phyloP scores from a whole-genome alignment of 1,139 yeast species.

The Ogataea hybrid region DNA sequence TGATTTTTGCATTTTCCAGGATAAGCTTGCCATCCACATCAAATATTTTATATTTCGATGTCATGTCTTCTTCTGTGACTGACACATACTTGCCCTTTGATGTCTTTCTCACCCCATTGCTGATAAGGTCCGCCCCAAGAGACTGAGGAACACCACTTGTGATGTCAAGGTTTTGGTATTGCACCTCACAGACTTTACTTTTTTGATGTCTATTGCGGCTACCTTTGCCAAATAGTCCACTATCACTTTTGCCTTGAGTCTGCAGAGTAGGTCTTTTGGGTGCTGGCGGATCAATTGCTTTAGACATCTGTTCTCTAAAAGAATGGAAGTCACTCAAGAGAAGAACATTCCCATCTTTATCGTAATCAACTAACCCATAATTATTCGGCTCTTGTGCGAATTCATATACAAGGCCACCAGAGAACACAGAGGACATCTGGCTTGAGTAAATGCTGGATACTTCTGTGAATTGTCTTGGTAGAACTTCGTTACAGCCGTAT shows the following conservation, averaged over 20 bases:
- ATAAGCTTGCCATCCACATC: conserved; percentile 38
- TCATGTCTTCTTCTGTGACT: conserved; percentile 40
- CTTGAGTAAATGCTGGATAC: conserved; percentile 65
- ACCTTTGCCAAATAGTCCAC: conserved; percentile 7
- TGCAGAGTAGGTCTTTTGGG: conserved; percentile 23
- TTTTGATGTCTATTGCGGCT: conserved; percentile 10
- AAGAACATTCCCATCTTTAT: conserved; percentile 52
- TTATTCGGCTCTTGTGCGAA: conserved; percentile 84
- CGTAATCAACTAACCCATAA: conserved; percentile 75
- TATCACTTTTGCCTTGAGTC: conserved; percentile 11
- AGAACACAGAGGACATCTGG: conserved; percentile 76
- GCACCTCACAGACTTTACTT: conserved; percentile 23
- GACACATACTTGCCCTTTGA: conserved; percentile 51
- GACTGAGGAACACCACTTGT: conserved; percentile 47
- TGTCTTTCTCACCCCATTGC: conserved; percentile 45
- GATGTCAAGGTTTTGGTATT: conserved; percentile 53
- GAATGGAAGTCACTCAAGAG: conserved; percentile 53
- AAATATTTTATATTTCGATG: conserved; percentile 38
- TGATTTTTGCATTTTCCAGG: conserved; percentile 18
- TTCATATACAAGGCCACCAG: conserved; percentile 94
- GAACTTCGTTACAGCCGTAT: conserved; percentile 86
- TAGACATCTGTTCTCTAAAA: conserved; percentile 48
- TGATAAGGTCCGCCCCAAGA: conserved; percentile 45
- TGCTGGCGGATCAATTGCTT: conserved; percentile 28
- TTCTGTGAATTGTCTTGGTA: conserved; percentile 82